Evolutionary conservation across 805 yeast genomes (phyloP), one percentile per base, ranked within the genome.

Genomic region (Komagataella ulmi): DNA sequence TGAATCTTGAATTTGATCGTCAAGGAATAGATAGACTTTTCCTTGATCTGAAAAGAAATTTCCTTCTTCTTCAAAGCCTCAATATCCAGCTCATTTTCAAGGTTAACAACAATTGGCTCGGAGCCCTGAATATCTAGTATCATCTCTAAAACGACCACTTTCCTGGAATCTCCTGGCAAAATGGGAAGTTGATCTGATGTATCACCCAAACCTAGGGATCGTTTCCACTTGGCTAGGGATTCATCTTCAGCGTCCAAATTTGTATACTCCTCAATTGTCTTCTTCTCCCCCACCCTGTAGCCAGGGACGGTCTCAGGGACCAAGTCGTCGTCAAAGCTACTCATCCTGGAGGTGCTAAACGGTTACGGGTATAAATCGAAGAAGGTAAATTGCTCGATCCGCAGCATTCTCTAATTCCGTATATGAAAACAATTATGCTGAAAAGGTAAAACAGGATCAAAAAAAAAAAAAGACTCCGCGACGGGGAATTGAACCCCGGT

Each of bases 151-250:
- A 89, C 77, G 8, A 89, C 95, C 19, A 89, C 95, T 57, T 78
- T 77, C 53, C 97, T 76, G 49, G 72, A 73, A 63, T 88, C 95
- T 24, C 83, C 85, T 3, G 86, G 76, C 50, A 75, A 80, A 24
- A 81, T 81, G 12, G 86, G 90, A 56, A 80, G 71, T 3, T 80
- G 66, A 14, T 66, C 61, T 17, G 68, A 63, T n/a, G 64, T 67
- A 54, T 80, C 81, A 50, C 80, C 67, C 53, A 89, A 70, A 0
- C 97, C 97, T 36, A 89, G 70, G 1, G 95, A 85, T 53, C 81
- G 86, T 66, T 90, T 90, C 97, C 97, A 89, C 66, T 86, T 87
- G 55, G 84, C 86, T 56, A 89, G 73, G 17, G 95, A 84, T 66
- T 88, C 96, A 64, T 89, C 97, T 59, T 88, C 85, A 10, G 91